phyloP scores from a whole-genome alignment of 2,329 filamentous ascomycete species.

The Colletotrichum plurivorum region DNA sequence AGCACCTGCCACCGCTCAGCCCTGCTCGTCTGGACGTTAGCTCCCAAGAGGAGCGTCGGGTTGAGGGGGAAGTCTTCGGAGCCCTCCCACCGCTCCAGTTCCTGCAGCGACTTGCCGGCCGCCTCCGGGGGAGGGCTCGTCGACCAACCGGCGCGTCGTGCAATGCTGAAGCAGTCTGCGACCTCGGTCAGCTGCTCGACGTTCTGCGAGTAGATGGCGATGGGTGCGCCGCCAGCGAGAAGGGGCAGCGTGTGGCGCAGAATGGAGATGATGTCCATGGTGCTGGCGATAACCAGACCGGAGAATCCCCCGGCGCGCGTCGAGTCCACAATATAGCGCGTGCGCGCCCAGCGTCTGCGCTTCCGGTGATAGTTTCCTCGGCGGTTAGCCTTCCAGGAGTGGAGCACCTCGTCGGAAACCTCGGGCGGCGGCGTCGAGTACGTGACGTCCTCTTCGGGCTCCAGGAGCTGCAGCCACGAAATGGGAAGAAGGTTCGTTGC shows the following conservation, averaged over 20 bases:
- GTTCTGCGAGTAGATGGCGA: constrained; percentile 87
- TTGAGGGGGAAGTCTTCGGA: constrained; percentile 87
- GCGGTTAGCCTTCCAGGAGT: constrained; percentile 83
- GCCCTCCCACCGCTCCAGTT: constrained; percentile 71
- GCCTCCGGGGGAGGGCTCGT: constrained; percentile 63
- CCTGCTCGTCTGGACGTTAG: constrained; percentile 84
- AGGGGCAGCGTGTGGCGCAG: constrained; percentile 83
- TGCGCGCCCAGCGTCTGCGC: constrained; percentile 83
- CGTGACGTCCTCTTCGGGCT: constrained; percentile 80
- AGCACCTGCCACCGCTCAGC: constrained; percentile 90
- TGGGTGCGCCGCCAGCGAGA: constrained; percentile 84
- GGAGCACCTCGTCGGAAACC: constrained; percentile 72
- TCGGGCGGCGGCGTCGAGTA: constrained; percentile 77
- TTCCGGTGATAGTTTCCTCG: constrained; percentile 91
- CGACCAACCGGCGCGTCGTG: constrained; percentile 82
- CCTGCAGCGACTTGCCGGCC: constrained; percentile 59
- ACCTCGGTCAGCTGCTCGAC: constrained; percentile 84
- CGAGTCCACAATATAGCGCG: constrained; percentile 80
- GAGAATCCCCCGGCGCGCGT: constrained; percentile 84
- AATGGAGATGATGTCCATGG: constrained; percentile 85
- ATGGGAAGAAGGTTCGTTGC: constrained; percentile 85
- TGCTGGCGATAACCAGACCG: constrained; percentile 84
- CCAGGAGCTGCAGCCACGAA: constrained; percentile 92
- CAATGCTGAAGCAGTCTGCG: constrained; percentile 87
- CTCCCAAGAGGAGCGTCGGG: constrained; percentile 84